Conservation (phyloP, 208 protist genomes). For the Leishmania braziliensis region DNA sequence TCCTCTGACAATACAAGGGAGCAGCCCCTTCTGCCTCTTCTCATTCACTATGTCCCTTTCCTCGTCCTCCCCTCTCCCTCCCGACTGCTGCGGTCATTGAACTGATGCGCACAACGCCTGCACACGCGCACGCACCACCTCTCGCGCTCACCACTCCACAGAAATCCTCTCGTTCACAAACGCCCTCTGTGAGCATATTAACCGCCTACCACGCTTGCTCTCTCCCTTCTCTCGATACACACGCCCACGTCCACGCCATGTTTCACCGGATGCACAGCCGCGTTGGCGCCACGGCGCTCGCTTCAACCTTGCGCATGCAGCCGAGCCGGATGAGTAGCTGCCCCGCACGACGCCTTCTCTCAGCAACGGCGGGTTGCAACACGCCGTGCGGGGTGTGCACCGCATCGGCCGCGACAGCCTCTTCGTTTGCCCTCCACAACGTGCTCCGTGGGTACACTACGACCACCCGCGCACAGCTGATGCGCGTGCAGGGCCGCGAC, state of each 20-base stretch:
- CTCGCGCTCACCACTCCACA: background rate
- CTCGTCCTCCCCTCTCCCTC: background rate
- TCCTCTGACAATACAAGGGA: background rate
- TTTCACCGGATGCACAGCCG: conserved; percentile 16
- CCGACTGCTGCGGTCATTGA: background rate
- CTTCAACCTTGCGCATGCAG: conserved; percentile 18
- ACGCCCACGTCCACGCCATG: conserved; percentile 12
- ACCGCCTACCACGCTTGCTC: background rate
- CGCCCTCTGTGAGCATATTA: background rate
- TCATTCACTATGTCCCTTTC: background rate
- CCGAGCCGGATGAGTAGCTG: background rate
- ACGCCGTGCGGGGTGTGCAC: background rate
- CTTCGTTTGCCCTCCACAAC: conserved; percentile 12
- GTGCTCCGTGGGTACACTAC: conserved; percentile 22
- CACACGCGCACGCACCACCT: background rate
- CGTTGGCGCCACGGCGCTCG: conserved; percentile 16
- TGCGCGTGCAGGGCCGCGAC: conserved; percentile 43
- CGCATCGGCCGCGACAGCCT: background rate
- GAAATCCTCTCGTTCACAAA: background rate
- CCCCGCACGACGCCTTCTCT: background rate
- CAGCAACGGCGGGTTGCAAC: background rate
- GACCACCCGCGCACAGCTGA: conserved; percentile 15
- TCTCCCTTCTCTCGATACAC: background rate
- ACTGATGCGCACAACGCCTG: background rate
- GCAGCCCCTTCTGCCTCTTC: background rate